A percentile compares a stretch with the other conserved stretches of the same genome.
phyloP scores from a whole-genome alignment of 495 filamentous ascomycete genomes.

The Lasiosphaeria ovina region DNA sequence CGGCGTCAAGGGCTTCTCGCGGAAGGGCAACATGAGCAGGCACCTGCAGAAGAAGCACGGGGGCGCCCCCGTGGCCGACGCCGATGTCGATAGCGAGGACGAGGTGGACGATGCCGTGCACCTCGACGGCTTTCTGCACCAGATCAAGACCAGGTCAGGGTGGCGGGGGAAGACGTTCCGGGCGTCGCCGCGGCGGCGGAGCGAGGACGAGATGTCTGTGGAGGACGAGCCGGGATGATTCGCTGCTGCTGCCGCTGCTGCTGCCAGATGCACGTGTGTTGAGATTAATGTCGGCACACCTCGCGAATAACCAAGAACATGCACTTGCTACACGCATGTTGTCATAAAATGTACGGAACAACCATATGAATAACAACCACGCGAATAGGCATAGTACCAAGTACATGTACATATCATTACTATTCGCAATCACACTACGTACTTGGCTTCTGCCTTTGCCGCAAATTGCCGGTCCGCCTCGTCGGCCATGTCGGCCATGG shows the following conservation, averaged over 20 bases:
- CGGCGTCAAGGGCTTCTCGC: constrained; percentile 17
- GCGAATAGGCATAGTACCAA: too few relatives aligned
- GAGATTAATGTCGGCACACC: too few relatives aligned
- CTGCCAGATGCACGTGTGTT: too few relatives aligned
- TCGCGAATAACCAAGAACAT: too few relatives aligned
- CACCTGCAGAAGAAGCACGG: constrained; percentile 38
- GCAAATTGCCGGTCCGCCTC: constrained; percentile 57
- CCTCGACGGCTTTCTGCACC: constrained; percentile 49
- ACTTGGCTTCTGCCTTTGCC: constrained; percentile 13
- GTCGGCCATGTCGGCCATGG: constrained; percentile 68
- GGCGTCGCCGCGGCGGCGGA: neutral
- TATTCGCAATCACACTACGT: neutral
- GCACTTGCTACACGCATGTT: neutral
- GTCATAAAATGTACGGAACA: neutral
- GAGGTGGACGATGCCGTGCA: constrained; percentile 56
- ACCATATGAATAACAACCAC: neutral
- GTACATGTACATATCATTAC: neutral
- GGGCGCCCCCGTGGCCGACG: constrained; percentile 13
- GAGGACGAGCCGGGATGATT: neutral
- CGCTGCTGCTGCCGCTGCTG: too few relatives aligned
- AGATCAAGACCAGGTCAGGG: constrained; percentile 36
- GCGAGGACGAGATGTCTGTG: neutral
- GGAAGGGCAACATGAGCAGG: constrained; percentile 21
- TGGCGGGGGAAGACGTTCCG: constrained; percentile 21
- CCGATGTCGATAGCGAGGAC: constrained; percentile 41